Conservation (phyloP, 805 yeast genomes). For the Helenozyma baotianmanensis region DNA sequence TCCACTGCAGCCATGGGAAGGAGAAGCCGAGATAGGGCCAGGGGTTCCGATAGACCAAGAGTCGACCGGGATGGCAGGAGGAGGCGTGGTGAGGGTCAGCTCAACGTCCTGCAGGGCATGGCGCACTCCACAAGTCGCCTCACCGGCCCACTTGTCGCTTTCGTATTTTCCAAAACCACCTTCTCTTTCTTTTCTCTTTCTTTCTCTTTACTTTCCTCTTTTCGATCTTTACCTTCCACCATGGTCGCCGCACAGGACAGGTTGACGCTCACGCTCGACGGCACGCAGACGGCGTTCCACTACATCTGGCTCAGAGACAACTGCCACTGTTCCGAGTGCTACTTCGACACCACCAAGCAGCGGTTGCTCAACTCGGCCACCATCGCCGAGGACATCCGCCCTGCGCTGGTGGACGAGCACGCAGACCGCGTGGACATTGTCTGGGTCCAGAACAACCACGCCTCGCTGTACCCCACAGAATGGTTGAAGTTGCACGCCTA, state of each 20-base stretch:
- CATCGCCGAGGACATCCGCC: conserved; percentile 28
- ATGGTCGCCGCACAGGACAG: background rate
- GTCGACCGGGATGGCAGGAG: too few species aligned
- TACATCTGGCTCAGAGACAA: conserved; percentile 62
- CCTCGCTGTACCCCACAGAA: conserved; percentile 28
- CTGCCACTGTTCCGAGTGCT: conserved; percentile 56
- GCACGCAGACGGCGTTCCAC: conserved; percentile 11
- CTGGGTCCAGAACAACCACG: conserved; percentile 43
- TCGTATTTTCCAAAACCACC: conserved; percentile 1
- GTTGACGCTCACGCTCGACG: conserved; percentile 9
- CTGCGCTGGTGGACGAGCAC: conserved; percentile 11
- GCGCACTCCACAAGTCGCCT: too few species aligned
- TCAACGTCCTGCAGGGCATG: too few species aligned
- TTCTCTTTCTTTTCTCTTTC: background rate
- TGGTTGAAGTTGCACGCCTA: conserved; percentile 52
- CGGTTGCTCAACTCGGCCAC: conserved; percentile 52
- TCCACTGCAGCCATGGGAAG: too few species aligned
- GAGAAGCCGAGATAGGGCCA: too few species aligned
- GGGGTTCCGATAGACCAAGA: too few species aligned
- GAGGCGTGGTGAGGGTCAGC: too few species aligned
- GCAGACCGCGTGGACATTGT: conserved; percentile 14
- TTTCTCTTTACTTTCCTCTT: too few species aligned
- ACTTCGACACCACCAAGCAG: conserved; percentile 53
- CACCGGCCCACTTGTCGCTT: too few species aligned
- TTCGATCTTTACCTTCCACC: background rate